Base-by-base conservation (phyloP, 2,329 filamentous ascomycete genomes). In the Monilinia aucupariae region DNA sequence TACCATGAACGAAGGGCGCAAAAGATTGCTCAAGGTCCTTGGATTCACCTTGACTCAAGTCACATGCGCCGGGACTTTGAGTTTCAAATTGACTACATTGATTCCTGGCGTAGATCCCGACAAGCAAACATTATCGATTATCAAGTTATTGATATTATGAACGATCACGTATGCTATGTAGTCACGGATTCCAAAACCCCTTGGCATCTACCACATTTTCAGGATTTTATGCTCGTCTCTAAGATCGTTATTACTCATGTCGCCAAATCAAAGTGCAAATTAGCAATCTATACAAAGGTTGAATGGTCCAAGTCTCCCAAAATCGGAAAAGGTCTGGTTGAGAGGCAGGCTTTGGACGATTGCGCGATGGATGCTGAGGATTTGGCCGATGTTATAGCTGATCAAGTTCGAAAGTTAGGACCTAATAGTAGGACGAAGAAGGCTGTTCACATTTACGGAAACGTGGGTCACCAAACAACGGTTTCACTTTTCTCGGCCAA, bases 241-340 rank as follows among this genome's bases (percentile, higher is more conserved):
- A 97, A 96, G 76, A 86, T 96, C 66, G 91, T 97, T 67, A 94
- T 99, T 66, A 97, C 94, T 2, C 91, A 97, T 72, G 83, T 93
- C 65, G 87, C 91, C 59, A 97, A 97, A 77, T 92, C 90, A 15
- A 92, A 89, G 74, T 96, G 91, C 75, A 97, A 94, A 77, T 83
- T 99, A 62, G 89, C 92, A 32, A 85, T 97, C 50, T 96, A 91
- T 76, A 90, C 87, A 60, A 89, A 88, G 71, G 85, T 96, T n/a
- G 89, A 91, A 69, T 97, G 94, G 94, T 82, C 85, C 32, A 88
- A 85, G 68, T 79, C 83, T 61, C 87, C 86, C 13, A 70, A 81
- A 0, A 77, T 87, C 49, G 82, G 81, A 20, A 85, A 84, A 74
- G 81, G 79, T 55, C 74, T 88, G 62, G 80, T 88, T n/a, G 83